Conservation (phyloP, 306 rosid genomes). For the Mucuna pruriens region DNA sequence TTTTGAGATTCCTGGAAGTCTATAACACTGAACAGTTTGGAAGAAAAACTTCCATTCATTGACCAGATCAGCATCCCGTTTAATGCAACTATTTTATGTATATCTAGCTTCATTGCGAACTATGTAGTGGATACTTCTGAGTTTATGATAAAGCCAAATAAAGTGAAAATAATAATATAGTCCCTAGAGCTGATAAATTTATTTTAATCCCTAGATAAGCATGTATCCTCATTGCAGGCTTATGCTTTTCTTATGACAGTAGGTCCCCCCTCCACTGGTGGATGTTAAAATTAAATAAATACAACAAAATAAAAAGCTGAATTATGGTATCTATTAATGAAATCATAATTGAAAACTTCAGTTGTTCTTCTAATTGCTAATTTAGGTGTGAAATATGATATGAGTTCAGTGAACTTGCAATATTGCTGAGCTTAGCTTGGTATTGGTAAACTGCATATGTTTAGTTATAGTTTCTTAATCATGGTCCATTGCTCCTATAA, state of each 20-base stretch:
- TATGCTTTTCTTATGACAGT: conserved; percentile 2
- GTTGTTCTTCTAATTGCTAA: background rate
- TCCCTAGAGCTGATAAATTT: background rate
- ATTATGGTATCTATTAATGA: background rate
- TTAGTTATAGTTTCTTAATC: background rate
- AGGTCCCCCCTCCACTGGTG: background rate
- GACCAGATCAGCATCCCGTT: background rate
- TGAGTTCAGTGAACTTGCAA: background rate
- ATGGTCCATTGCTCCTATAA: conserved; percentile 1
- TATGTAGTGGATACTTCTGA: conserved; percentile 7
- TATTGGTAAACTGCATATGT: conserved; percentile 15
- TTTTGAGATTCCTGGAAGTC: conserved; percentile 19
- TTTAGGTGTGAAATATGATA: conserved; percentile 23
- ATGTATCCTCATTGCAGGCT: background rate
- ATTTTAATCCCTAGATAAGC: background rate
- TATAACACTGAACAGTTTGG: background rate
- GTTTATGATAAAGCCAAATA: background rate
- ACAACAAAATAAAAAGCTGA: background rate
- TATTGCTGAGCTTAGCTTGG: background rate
- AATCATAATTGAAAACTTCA: conserved; percentile 7
- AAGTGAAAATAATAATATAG: background rate
- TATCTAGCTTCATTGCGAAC: background rate
- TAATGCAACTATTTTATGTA: background rate
- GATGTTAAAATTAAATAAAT: background rate
- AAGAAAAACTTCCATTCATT: background rate